Evolutionary conservation across 768 basidiomycete genomes (phyloP).

Genomic region (Plicaturopsis crispa): DNA sequence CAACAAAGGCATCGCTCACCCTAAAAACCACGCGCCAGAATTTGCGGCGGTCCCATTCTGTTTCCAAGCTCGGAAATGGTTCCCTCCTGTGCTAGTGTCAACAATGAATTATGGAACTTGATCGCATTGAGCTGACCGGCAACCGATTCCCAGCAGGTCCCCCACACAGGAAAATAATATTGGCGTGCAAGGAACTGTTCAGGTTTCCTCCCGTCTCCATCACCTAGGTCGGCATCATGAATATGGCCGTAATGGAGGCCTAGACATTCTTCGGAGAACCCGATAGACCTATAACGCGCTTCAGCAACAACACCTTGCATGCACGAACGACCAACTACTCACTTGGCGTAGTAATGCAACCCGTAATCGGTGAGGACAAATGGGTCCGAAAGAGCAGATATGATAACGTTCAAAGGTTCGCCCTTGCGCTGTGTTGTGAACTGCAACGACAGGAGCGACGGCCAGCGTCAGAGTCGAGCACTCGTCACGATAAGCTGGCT

Average conservation of each 20-base stretch:
- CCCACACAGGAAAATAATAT: slow-evolving; percentile 69
- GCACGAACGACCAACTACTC: background rate
- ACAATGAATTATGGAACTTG: slow-evolving; percentile 1
- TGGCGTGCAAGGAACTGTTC: slow-evolving; percentile 75
- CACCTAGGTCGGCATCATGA: slow-evolving; percentile 78
- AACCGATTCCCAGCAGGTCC: slow-evolving; percentile 86
- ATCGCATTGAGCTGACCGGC: slow-evolving; percentile 32
- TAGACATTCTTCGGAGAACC: slow-evolving; percentile 77
- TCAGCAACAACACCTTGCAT: background rate
- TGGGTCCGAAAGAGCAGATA: slow-evolving; percentile 73
- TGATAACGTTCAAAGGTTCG: slow-evolving; percentile 81
- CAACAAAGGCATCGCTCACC: slow-evolving; percentile 32
- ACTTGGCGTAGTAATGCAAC: slow-evolving; percentile 66
- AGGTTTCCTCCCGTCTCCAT: slow-evolving; percentile 62
- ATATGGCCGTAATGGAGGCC: slow-evolving; percentile 70
- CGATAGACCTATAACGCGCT: slow-evolving; percentile 49
- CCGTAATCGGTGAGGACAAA: slow-evolving; percentile 71
- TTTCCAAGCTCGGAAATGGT: slow-evolving; percentile 86
- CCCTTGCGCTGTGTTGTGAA: slow-evolving; percentile 59
- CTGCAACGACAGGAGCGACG: no score
- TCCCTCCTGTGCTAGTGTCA: slow-evolving; percentile 46
- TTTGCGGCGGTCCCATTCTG: slow-evolving; percentile 72
- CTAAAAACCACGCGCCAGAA: slow-evolving; percentile 82
- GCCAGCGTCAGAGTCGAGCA: no score
- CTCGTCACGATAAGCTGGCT: no score